Evolutionary conservation across 768 basidiomycete species (phyloP), one percentile per base, ranked within the genome.

Genomic region (Kwoniella mangroviensis): DNA sequence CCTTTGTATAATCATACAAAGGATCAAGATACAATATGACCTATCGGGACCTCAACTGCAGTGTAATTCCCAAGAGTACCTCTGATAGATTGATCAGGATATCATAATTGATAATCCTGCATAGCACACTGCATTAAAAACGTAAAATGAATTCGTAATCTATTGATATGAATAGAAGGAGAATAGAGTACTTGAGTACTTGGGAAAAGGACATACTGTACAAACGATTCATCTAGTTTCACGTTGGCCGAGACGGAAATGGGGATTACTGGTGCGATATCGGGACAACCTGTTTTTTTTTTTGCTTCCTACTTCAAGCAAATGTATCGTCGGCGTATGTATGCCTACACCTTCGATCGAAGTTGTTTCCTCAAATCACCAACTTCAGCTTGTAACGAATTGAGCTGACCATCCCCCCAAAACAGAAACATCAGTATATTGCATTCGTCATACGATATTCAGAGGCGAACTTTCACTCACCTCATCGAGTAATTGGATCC

Each of bases 401-500:
- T 81, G 54, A 81, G 70, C 79, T 78, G 55, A 34, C 34, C 34
- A 34, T 34, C 34, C 34, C 6, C 34, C 34, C 34, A 34, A 34
- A 34, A 34, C 34, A 7, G 9, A 34, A 34, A 6, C 34, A 34
- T 34, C 34, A 34, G 34, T 34, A 6, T 34, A 34, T 34, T 34
- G 4, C 34, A 34, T 34, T 34, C 9, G 34, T 34, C 34, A 34
- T 34, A 34, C 4, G 34, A 34, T 34, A 34, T 7, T 34, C 34
- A 34, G 6, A 34, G 34, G 9, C 4, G 34, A 34, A 34, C 34
- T 34, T 7, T 7, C 6, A 77, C 79, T 94, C 75, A 96, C 86
- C 84, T 96, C 93, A 78, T 97, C 94, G 53, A 99, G 86, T 65
- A 99, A 80, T 41, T 90, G 90, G 65, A 93, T 89, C 73, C 90